Evolutionary conservation across 768 basidiomycete species (phyloP).

Genomic region (Lentinula edodes): DNA sequence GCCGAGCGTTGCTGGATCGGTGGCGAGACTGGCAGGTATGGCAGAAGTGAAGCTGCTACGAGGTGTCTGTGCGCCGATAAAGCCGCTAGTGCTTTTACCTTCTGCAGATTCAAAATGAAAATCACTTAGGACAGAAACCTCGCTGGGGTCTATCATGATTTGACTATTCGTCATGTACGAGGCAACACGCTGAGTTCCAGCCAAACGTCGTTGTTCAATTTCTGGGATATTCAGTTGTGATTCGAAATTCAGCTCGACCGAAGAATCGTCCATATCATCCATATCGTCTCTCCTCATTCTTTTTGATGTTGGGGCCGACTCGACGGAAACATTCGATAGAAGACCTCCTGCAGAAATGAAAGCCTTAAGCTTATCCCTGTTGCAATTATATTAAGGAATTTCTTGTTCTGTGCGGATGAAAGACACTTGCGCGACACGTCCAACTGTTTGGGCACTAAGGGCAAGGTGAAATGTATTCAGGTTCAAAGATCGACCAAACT

Average conservation of each 20-base stretch:
- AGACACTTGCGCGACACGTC: neutral
- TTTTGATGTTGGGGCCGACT: neutral
- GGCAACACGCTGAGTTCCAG: neutral
- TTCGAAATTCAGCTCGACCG: neutral
- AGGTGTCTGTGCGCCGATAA: neutral
- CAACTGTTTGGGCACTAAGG: neutral
- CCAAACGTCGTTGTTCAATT: neutral
- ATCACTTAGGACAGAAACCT: neutral
- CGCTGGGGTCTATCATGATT: neutral
- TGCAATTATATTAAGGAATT: neutral
- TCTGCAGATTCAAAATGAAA: neutral
- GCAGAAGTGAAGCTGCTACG: neutral
- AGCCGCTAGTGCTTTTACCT: neutral
- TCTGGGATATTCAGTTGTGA: no score
- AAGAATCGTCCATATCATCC: neutral
- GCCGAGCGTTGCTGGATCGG: neutral
- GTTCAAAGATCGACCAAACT: neutral
- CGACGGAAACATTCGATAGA: neutral
- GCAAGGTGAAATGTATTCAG: neutral
- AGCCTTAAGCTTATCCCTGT: neutral
- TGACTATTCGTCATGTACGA: neutral
- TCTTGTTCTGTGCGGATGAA: neutral
- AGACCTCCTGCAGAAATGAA: neutral
- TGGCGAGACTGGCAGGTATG: neutral
- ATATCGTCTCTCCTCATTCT: neutral